Evolutionary conservation across 2,329 filamentous ascomycete genomes (phyloP).

Genomic region (Cryphonectria japonica): DNA sequence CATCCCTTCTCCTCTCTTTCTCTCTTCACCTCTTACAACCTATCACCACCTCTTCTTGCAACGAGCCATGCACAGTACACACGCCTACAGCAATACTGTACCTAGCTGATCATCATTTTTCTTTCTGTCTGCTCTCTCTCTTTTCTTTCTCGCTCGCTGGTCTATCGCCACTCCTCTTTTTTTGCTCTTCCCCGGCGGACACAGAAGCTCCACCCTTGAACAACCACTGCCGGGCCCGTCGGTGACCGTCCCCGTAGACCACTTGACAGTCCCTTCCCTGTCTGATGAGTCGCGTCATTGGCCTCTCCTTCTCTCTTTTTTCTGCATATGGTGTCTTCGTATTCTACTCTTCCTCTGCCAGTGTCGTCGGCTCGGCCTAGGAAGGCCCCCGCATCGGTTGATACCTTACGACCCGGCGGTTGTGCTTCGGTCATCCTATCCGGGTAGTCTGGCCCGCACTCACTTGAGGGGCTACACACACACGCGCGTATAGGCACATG

Average conservation of each 20-base stretch:
- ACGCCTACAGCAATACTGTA: background rate
- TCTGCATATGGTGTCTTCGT: slow-evolving; percentile 13
- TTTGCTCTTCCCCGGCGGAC: background rate
- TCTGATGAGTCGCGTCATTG: background rate
- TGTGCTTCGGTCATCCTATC: slow-evolving; percentile 26
- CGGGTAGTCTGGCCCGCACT: slow-evolving; percentile 19
- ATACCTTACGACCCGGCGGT: slow-evolving; percentile 18
- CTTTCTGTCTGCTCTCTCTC: background rate
- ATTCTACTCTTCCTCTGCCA: slow-evolving; percentile 14
- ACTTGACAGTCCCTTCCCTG: slow-evolving; percentile 3
- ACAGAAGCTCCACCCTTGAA: slow-evolving; percentile 5
- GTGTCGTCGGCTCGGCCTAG: slow-evolving; percentile 10
- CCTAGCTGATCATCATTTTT: background rate
- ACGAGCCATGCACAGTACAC: background rate
- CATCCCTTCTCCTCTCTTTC: background rate
- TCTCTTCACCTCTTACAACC: background rate
- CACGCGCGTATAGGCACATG: background rate
- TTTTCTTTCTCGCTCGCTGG: background rate
- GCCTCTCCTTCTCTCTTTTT: slow-evolving; percentile 6
- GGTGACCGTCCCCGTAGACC: slow-evolving; percentile 9
- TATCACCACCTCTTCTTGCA: background rate
- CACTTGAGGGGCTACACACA: background rate
- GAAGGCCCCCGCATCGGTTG: slow-evolving; percentile 25
- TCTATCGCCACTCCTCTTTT: background rate
- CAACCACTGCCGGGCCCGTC: slow-evolving; percentile 5